Base-by-base conservation (phyloP, 768 basidiomycete genomes). In the Naganishia friedmannii region DNA sequence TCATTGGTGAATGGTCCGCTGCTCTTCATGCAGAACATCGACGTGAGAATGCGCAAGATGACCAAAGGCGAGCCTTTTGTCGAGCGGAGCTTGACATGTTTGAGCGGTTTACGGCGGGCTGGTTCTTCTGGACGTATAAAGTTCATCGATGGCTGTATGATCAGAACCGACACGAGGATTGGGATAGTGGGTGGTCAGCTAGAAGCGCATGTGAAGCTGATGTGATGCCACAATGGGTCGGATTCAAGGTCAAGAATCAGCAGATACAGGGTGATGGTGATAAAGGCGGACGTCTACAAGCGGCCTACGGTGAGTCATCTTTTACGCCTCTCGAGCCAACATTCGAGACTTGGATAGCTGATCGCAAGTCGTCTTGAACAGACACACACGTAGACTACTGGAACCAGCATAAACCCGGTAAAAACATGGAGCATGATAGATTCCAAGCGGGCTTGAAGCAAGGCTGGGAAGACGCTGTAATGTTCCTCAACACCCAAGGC, bases 121-220 rank as follows among this genome's bases (percentile, higher is more conserved):
- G 86, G 85, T 92, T 88, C 82, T 92, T 89, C 77, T 91, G 91
- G 91, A 91, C 89, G 45, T 89, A 87, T 76, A 91, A 88, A 83
- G 39, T 63, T 15, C 60, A 63, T 42, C 37, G 60, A 19, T 63
- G 60, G 60, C 39, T 63, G 8, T 63, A 63, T 21, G 60, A 63
- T 46, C 60, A 63, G 60, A 63, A 63, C 26, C 90, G 91, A 79
- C 84, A 87, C 60, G 77, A 81, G 5, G 79, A 77, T 3, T 87
- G 87, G 67, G 91, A 92, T 81, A 84, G 82, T 4, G 90, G 90
- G 0, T 92, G 91, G 91, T 86, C 86, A 32, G 85, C 89, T 45
- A 83, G 84, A 69, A 88, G 91, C 78, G 88, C 89, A 0, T 85
- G 86, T 0, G 83, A 83, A 29, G 84, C 83, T 2, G 88, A 87